Base-by-base conservation (phyloP, 805 yeast species). In the Cyberlindnera maclurae region DNA sequence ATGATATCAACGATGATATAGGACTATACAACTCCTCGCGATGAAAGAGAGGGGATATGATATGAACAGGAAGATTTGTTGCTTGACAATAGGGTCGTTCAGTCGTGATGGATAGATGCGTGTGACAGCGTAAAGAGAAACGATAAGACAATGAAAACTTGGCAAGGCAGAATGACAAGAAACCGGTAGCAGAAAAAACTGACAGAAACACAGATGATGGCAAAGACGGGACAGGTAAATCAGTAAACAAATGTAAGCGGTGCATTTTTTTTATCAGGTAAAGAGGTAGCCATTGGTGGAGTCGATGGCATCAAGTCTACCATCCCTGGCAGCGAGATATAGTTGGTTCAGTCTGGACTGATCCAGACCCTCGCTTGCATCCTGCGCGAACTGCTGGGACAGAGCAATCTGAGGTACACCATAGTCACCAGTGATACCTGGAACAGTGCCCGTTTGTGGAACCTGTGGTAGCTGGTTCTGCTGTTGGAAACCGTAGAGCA, bases 321-420 rank as follows among this genome's bases (percentile, higher is more conserved):
- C 77, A 44, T 73, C 78, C 42, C 77, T 66, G 10, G 78, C 75
- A 38, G 78, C 78, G 26, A 73, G 51, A 41, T 73, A 68, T 29
- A 73, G 55, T 49, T 73, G 75, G 48, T 76, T 75, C 50, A 75
- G 58, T 41, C 74, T 64, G 4, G 55, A 42, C 36, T 59, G 63
- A 33, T 59, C 62, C 30, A 56, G 50, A 11, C 28, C 31, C 40
- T 64, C 69, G 18, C 55, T 43, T 10, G 59, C 57, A 22, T 64
- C 68, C 32, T 45, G 45, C 15, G 46, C 40, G 30, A 59, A 52
- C 32, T 39, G 45, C n/a, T 35, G 38, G 12, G 30, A 26, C 12
- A 39, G 33, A 8, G 33, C 37, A 24, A 51, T 39, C 33, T 42
- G 44, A 9, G 36, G 44, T 24, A 46, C 42, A 12, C 50, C 54